Evolutionary conservation across 164 flowering plant genomes (phyloP), one percentile per base, ranked within the genome.

Genomic region (Chimonanthus praecox): DNA sequence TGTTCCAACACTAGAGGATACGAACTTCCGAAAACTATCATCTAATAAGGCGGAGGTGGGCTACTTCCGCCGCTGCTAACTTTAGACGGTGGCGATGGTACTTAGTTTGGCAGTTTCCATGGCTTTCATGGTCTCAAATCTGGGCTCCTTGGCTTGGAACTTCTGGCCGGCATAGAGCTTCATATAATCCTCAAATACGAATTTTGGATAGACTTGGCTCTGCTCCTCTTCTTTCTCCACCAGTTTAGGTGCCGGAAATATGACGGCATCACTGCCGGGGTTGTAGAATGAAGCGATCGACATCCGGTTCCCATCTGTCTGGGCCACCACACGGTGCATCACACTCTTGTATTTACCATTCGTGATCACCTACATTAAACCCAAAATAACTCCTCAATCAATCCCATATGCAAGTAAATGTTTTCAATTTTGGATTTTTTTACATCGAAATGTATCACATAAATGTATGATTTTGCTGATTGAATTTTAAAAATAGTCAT

Each of bases 281-380:
- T 94, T 94, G 87, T 90, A 94, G 83, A 94, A 94, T 13, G 98
- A 94, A 3, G 97, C 97, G 15, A 94, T 73, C 2, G 98, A 94
- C 94, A 92, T 94, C 67, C 97, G 67, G 76, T 72, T 84, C 0
- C 98, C 98, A 8, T 88, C 85, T 0, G 90, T 83, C 69, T 89
- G 97, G 2, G 97, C 88, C 11, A 94, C 77, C 81, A 94, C 98
- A 3, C 98, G 69, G 83, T 94, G 97, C 83, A 83, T 50, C 76
- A 94, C 89, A 67, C 98, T 94, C 87, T 94, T 94, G 90, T 94
- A 92, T 71, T 83, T 94, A 1, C 99, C 99, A 78, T 94, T 94
- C 0, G 96, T 90, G 46, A 91, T 90, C 67, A 94, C 99, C 96
- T 92, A 47, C 49, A 33, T 33, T 33, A 33, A 33, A 33, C 33